phyloP scores from a whole-genome alignment of 257 asterid genomes.

The Apocynum venetum region DNA sequence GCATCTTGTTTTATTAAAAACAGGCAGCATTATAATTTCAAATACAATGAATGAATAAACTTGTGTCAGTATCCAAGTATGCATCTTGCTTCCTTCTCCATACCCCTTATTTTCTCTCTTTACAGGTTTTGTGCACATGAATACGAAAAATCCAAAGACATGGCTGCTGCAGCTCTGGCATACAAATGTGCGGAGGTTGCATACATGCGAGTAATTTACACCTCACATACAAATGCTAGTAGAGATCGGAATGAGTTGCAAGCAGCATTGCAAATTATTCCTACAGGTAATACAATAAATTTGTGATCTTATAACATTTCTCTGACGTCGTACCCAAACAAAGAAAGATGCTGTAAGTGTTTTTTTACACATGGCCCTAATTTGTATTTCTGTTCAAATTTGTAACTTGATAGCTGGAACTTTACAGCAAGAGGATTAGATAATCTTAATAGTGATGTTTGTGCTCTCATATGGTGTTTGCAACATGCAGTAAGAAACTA shows the following conservation, averaged over 20 bases:
- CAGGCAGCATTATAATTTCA: background rate
- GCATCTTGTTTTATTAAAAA: background rate
- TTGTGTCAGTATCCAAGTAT: background rate
- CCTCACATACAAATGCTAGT: constrained; percentile 57
- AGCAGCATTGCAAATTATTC: constrained; percentile 61
- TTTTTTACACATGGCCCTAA: background rate
- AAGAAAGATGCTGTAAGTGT: background rate
- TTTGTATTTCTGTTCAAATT: background rate
- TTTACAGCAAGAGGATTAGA: background rate
- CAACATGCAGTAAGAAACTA: no score
- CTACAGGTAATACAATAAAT: constrained; percentile 55
- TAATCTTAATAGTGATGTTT: background rate
- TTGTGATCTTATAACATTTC: constrained; percentile 3
- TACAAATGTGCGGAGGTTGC: constrained; percentile 94
- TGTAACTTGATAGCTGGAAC: background rate
- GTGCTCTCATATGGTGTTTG: background rate
- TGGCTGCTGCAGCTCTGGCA: constrained; percentile 95
- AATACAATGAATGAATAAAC: background rate
- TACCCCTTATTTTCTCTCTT: constrained; percentile 23
- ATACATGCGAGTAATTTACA: constrained; percentile 77
- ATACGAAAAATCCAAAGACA: constrained; percentile 79
- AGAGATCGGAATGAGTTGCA: constrained; percentile 78
- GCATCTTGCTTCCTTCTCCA: constrained; percentile 17
- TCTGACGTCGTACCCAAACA: background rate
- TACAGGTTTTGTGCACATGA: constrained; percentile 89